These are phyloP conservation scores for Fusarium citri DNA, from an alignment of 2,329 filamentous ascomycete species.

Conservation along the genomic window DNA sequence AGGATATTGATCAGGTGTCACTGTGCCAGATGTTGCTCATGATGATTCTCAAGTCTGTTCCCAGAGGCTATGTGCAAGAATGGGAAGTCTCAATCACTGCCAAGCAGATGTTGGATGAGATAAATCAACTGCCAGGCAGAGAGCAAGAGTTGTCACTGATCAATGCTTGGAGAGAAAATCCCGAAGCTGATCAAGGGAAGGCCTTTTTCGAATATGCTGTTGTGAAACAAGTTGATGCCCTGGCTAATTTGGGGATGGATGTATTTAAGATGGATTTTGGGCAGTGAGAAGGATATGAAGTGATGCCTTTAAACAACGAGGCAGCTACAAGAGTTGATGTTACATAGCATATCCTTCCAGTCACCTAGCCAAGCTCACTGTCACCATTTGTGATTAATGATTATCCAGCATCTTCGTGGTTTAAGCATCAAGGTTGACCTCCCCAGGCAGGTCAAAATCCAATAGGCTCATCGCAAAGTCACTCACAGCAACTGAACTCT, in stretches of 20 bases:
- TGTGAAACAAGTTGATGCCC: constrained; percentile 58
- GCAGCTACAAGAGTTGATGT: neutral
- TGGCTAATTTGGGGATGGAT: constrained; percentile 60
- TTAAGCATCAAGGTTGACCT: neutral
- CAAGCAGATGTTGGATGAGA: constrained; percentile 60
- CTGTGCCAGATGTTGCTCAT: constrained; percentile 65
- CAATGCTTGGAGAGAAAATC: constrained; percentile 57
- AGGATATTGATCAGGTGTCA: constrained; percentile 63
- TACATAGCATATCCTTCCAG: neutral
- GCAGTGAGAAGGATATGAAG: neutral
- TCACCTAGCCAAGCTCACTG: neutral
- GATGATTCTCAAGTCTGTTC: constrained; percentile 58
- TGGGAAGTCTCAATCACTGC: constrained; percentile 61
- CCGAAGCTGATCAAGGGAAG: constrained; percentile 53
- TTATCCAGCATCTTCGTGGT: neutral
- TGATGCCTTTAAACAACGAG: neutral
- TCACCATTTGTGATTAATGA: neutral
- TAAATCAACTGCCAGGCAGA: constrained; percentile 60
- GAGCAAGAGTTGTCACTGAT: constrained; percentile 59
- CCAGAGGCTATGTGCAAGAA: constrained; percentile 56
- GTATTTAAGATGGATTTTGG: constrained; percentile 58
- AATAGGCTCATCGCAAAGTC: neutral
- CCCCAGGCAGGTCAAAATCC: neutral
- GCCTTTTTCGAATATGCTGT: constrained; percentile 64
- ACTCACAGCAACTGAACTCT: neutral